A percentile compares a stretch with the other conserved stretches of the same genome.
phyloP scores from a whole-genome alignment of 228 moss, liverwort and hornwort species.

The Sphagnum fallax region DNA sequence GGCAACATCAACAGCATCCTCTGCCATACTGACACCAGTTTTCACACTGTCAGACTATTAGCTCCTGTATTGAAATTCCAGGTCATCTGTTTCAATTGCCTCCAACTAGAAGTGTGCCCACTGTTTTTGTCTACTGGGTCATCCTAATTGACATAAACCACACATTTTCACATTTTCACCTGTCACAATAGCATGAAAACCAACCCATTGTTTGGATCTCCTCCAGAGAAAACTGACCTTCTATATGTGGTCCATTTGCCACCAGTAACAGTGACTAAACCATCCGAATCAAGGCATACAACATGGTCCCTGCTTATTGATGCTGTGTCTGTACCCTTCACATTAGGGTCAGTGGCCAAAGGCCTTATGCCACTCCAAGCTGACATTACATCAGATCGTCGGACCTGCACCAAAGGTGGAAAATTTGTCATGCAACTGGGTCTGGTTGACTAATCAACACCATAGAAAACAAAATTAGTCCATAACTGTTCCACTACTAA shows the following conservation, averaged over 20 bases:
- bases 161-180: too few species aligned
- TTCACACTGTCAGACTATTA: neutral
- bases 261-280: slow-evolving; percentile 85
- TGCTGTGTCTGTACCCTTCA: slow-evolving; percentile 79
- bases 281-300: slow-evolving; percentile 68
- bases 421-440: slow-evolving; percentile 4
- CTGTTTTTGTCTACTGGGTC: too few species aligned
- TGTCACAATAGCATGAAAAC: too few species aligned
- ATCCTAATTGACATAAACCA: too few species aligned
- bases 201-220: too few species aligned
- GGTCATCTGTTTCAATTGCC: too few species aligned
- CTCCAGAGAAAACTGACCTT: slow-evolving; percentile 18
- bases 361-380: slow-evolving; percentile 99
- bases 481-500: too few species aligned
- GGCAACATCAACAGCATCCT: slow-evolving; percentile 88
- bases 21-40: slow-evolving; percentile 62
- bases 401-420: slow-evolving; percentile 25
- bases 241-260: slow-evolving; percentile 99
- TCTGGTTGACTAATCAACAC: neutral
- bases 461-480: too few species aligned
- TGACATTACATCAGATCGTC: slow-evolving; percentile 86
- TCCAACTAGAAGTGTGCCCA: too few species aligned
- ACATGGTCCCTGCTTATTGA: slow-evolving; percentile 97
- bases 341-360: slow-evolving; percentile 79
- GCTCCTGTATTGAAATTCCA: neutral